Base-by-base conservation (phyloP, 208 protist species). In the Crithidia acanthocephali region DNA sequence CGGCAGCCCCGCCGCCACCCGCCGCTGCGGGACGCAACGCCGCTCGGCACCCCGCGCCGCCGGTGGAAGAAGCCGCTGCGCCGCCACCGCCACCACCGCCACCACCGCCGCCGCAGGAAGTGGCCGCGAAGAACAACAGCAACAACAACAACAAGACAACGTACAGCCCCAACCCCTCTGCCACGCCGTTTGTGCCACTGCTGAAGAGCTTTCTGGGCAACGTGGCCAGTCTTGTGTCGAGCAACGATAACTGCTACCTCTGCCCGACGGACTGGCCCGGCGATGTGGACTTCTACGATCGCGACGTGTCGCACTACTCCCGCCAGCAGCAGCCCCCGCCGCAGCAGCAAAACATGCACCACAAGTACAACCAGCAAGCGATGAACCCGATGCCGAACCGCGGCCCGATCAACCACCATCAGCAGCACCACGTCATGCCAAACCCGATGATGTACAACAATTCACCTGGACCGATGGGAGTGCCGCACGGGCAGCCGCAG, bases 291-390 rank as follows among this genome's bases (percentile, higher is more conserved):
- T 59, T 81, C 77, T 93, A 89, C 52, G 88, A 93, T 72, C 75
- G 79, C 20, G 88, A 93, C 62, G 86, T 83, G 65, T 91, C 85
- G 30, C 68, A 77, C 13, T 91, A 93, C 72, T 87, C 87, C 18
- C 81, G 73, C 56, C 56, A 67, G 42, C 55, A 64, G 51, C 28
- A 42, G 22, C 37, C 37, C 30, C 40, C 35, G 33, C 52, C 48
- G 64, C 66, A 56, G 63, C 70, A 65, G 63, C 71, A 60, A 33
- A 74, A 71, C 62, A 48, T 55, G 58, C 61, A 72, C 42, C 55
- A 73, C 65, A 79, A 79, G 59, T 72, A 63, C 44, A 59, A 72
- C 55, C 72, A 74, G 66, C 42, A 40, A 45, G 48, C 33, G 44
- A 52, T 69, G 48, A 72, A 66, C 25, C 72, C 60, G 64, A 65